Evolutionary conservation across 768 basidiomycete genomes (phyloP).

Genomic region (Amyloporia xantha): DNA sequence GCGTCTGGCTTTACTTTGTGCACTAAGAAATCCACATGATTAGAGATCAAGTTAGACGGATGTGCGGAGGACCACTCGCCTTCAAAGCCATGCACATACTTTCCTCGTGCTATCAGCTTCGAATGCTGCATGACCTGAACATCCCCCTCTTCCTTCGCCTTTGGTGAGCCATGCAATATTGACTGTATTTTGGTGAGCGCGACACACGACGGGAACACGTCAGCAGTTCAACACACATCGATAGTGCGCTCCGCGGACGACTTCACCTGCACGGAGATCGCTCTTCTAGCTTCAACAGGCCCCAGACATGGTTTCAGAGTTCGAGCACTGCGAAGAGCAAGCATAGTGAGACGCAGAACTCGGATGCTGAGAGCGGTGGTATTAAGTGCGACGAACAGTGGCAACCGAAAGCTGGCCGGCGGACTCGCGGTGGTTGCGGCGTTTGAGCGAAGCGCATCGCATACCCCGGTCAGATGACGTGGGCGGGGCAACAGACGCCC

Average conservation of each 20-base stretch:
- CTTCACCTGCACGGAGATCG: conserved; percentile 27
- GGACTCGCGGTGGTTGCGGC: not conserved
- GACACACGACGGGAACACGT: not conserved
- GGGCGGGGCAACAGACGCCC: conserved; percentile 10
- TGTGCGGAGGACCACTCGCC: conserved; percentile 38
- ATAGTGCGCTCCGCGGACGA: not conserved
- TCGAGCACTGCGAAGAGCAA: conserved; percentile 16
- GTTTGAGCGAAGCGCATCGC: conserved; percentile 4
- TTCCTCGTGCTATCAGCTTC: conserved; percentile 82
- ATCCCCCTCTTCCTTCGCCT: conserved; percentile 81
- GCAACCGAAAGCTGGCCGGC: too few species aligned
- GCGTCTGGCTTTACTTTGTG: conserved; percentile 83
- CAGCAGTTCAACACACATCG: not conserved
- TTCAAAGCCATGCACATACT: conserved; percentile 90
- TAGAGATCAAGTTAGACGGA: conserved; percentile 3
- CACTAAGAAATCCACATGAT: too few species aligned
- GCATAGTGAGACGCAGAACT: conserved; percentile 13
- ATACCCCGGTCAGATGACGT: conserved; percentile 11
- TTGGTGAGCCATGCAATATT: conserved; percentile 87
- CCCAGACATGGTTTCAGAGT: conserved; percentile 13
- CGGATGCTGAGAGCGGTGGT: not conserved
- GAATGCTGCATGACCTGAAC: conserved; percentile 78
- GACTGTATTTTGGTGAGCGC: conserved; percentile 40
- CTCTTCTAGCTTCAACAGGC: conserved; percentile 14
- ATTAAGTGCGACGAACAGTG: not conserved